These are phyloP conservation scores for Allium sativum DNA, from an alignment of 106 monocot genomes.

Conservation along the genomic window DNA sequence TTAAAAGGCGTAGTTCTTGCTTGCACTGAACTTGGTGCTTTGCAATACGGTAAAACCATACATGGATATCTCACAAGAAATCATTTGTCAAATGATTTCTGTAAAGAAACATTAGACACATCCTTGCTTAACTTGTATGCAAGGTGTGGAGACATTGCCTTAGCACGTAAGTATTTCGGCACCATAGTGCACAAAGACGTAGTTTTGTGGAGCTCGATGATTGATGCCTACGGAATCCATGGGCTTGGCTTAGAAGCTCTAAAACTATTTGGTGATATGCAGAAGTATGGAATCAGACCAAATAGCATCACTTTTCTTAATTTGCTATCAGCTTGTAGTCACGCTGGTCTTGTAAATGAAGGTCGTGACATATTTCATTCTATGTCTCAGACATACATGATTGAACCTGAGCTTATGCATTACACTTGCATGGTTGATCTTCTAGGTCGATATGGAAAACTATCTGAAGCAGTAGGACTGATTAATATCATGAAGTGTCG, in stretches of 20 bases:
- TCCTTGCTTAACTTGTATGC: conserved; percentile 47
- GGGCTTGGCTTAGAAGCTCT: conserved; percentile 34
- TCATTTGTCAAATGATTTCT: background rate
- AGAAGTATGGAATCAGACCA: conserved; percentile 29
- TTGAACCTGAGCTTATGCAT: conserved; percentile 33
- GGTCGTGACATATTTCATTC: conserved; percentile 26
- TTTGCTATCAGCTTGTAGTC: conserved; percentile 14
- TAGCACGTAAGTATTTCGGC: conserved; percentile 35
- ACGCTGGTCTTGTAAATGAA: conserved; percentile 31
- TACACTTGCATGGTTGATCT: conserved; percentile 63
- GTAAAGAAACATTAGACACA: conserved; percentile 18
- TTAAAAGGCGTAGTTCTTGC: conserved; percentile 18
- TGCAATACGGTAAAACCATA: conserved; percentile 24
- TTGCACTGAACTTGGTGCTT: conserved; percentile 18
- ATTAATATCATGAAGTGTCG: conserved; percentile 25
- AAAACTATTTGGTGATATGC: conserved; percentile 30
- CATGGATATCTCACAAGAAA: conserved; percentile 39
- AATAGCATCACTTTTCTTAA: conserved; percentile 38
- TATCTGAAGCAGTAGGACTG: conserved; percentile 30
- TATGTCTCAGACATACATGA: conserved; percentile 22
- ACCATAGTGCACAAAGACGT: conserved; percentile 32
- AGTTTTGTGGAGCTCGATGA: conserved; percentile 49
- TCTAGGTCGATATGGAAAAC: conserved; percentile 34
- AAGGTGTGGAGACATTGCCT: conserved; percentile 28
- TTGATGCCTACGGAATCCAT: conserved; percentile 43